Evolutionary conservation across 2,329 filamentous ascomycete genomes (phyloP), one percentile per base, ranked within the genome.

Genomic region (Tolypocladium tropicale): DNA sequence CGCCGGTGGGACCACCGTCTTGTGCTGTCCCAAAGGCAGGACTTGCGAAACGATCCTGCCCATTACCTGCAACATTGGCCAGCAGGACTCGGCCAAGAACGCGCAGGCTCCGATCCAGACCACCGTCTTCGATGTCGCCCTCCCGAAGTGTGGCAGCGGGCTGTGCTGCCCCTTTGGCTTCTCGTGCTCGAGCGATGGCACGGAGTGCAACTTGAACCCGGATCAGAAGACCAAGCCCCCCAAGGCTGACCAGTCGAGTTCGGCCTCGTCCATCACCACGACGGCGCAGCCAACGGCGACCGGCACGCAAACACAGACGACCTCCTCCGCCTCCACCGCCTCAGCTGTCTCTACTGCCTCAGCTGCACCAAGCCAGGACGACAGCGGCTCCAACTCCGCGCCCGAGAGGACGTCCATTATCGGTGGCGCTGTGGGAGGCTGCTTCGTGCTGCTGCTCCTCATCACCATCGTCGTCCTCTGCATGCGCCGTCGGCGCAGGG

Each of bases 141-240:
- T 91, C 16, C 70, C 73, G 2, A 76, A 70, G 23, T 91, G 88
- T 62, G 84, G 79, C 16, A 67, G 63, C 21, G 69, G 59, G 62
- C 55, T 62, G n/a, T 92, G 88, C 70, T 92, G 88, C 66, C 88
- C 88, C 0, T 85, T 85, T 68, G 88, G 88, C 3, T 91, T 86
- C 70, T 72, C 74, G 1, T 92, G 88, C 71, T 69, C 78, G 37
- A 67, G 66, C 54, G 72, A 72, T n/a, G 59, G 56, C 14, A 48
- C 69, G 53, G 57, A 72, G 58, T 90, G 87, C 63, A 66, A 74
- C 12, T 74, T 72, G 62, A 68, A 83, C 59, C 59, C 71, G 18
- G 77, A 86, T 63, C 80, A 86, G 64, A 67, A 86, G 64, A 67
- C 69, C 10, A 59, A 66, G 34, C n/a, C 61, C 41, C 74, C 73